These are phyloP conservation scores for Nigrograna mackinnonii DNA, from an alignment of 2,329 filamentous ascomycete species.

Conservation along the genomic window DNA sequence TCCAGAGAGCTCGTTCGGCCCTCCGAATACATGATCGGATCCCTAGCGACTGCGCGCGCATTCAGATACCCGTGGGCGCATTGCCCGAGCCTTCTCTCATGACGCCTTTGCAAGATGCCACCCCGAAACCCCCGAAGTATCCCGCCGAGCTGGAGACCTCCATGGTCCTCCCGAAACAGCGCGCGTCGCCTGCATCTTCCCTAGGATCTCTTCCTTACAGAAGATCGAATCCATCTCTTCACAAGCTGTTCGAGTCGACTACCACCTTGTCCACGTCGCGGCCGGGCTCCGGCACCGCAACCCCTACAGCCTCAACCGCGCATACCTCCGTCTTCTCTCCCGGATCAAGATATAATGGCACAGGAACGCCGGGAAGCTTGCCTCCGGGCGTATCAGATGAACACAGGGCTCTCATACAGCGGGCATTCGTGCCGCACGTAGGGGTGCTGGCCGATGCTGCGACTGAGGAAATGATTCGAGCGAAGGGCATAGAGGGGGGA, in stretches of 20 bases:
- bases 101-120: conserved; percentile 45
- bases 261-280: conserved; percentile 46
- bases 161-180: conserved; percentile 63
- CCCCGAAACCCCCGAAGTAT: conserved; percentile 38
- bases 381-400: conserved; percentile 55
- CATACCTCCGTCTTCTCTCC: conserved; percentile 51
- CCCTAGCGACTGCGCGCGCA: conserved; percentile 30
- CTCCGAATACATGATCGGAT: conserved; percentile 39
- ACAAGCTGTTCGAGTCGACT: conserved; percentile 57
- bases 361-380: conserved; percentile 41
- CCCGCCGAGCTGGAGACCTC: conserved; percentile 68
- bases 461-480: conserved; percentile 75
- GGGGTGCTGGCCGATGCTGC: conserved; percentile 86
- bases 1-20: too few relatives aligned
- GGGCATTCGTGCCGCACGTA: conserved; percentile 86
- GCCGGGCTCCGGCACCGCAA: conserved; percentile 47
- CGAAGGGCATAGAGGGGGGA: conserved; percentile 83
- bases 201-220: conserved; percentile 60
- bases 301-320: conserved; percentile 40
- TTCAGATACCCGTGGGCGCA: conserved; percentile 33
- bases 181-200: conserved; percentile 62
- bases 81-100: conserved; percentile 42
- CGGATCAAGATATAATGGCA: conserved; percentile 37
- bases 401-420: conserved; percentile 69
- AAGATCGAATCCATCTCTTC: conserved; percentile 55